Percentiles rank a stretch among this genome's conserved stretches.
phyloP scores from a whole-genome alignment of 2,329 filamentous ascomycete genomes.

The Fusarium heterosporum region DNA sequence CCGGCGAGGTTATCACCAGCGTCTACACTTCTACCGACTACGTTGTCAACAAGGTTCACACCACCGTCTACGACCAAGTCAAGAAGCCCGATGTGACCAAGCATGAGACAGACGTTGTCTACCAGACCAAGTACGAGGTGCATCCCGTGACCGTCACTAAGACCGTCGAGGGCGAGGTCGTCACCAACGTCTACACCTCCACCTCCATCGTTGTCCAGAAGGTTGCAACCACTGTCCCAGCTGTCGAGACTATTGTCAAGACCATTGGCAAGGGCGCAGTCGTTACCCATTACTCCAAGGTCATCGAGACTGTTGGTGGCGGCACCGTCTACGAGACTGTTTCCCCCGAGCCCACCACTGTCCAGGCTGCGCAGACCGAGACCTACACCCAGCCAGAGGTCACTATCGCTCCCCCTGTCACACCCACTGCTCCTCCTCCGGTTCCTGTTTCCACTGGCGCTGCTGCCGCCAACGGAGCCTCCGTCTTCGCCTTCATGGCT shows the following conservation, averaged over 20 bases:
- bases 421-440: constrained; percentile 38
- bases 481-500: constrained; percentile 53
- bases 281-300: constrained; percentile 46
- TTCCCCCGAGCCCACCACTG: constrained; percentile 48
- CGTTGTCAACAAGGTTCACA: constrained; percentile 51
- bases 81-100: constrained; percentile 54
- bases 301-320: constrained; percentile 44
- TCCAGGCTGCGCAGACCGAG: constrained; percentile 44
- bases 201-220: constrained; percentile 50
- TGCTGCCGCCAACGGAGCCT: constrained; percentile 50
- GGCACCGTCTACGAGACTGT: constrained; percentile 47
- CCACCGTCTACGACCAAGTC: constrained; percentile 51
- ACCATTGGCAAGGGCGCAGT: constrained; percentile 38
- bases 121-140: constrained; percentile 57
- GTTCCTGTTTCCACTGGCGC: constrained; percentile 47
- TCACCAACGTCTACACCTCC: constrained; percentile 44
- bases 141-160: constrained; percentile 57
- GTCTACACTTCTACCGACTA: constrained; percentile 46
- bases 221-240: constrained; percentile 56
- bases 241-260: constrained; percentile 42
- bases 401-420: constrained; percentile 40
- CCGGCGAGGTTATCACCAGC: constrained; percentile 41
- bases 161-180: constrained; percentile 44
- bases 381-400: constrained; percentile 39
- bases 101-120: constrained; percentile 49